Base-by-base conservation (phyloP, 140 eudicot genomes). In the Senecio squalidus region DNA sequence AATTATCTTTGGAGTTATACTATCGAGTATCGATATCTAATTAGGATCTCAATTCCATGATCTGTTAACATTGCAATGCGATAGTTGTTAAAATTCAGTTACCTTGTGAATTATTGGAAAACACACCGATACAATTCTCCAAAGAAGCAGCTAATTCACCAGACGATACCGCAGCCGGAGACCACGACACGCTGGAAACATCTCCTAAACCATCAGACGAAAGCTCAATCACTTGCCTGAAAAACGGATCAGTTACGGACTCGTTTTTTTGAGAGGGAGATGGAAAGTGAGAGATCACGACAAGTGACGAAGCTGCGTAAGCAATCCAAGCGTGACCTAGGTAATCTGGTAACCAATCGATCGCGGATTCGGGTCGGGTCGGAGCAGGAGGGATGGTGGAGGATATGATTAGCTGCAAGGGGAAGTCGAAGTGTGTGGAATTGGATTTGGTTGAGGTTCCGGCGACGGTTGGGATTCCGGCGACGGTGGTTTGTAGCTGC, bases 251-350 rank as follows among this genome's bases (percentile, higher is more conserved):
- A 30, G 36, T 30, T 30, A 6, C 36, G 36, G 2, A 4, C 36
- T 30, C 36, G 36, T 9, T 30, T 30, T 9, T 30, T 30, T 1
- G 9, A 9, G 4, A 0, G 2, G 94, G 88, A 18, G 83, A 73
- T 9, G 95, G 95, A 22, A 87, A 66, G 72, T 92, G 95, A 56
- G 96, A 84, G 71, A 92, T 87, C 66, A 92, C 96, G n/a, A 87
- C 68, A 57, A 92, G 98, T 53, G 98, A 84, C 4, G 89, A 72
- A 18, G 96, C 92, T 30, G 89, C 95, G 60, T 92, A 92, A 13
- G 98, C 98, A 57, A 92, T 63, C 98, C 98, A 92, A 39, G 98
- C 76, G 83, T 81, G 78, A 1, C 93, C 89, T 52, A 80, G 73
- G 75, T 87, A 88, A 55, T 92, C 85, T 46, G 83, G 81, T 14